phyloP scores from a whole-genome alignment of 345 rosid species.

The Ricinus communis region DNA sequence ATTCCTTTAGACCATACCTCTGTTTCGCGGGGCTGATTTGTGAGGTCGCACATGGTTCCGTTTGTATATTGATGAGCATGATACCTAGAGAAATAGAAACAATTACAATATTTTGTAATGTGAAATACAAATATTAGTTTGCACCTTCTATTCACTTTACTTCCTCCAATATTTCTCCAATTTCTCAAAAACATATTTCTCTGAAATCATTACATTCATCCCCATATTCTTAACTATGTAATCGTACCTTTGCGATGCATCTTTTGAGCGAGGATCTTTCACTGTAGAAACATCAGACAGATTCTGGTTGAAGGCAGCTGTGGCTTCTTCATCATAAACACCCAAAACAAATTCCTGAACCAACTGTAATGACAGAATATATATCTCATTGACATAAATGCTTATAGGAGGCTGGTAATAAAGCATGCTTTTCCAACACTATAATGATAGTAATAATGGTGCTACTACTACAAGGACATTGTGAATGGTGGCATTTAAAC shows the following conservation, averaged over 20 bases:
- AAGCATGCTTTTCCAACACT: neutral
- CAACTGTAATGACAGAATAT: constrained; percentile 42
- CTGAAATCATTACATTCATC: neutral
- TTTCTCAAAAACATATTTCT: neutral
- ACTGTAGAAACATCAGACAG: constrained; percentile 65
- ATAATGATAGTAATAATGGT: neutral
- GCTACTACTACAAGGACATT: neutral
- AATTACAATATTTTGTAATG: neutral
- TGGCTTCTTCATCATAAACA: constrained; percentile 70
- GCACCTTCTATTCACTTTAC: neutral
- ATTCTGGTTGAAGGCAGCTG: constrained; percentile 71
- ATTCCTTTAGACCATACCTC: constrained; percentile 47
- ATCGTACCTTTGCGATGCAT: constrained; percentile 77
- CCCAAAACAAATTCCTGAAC: constrained; percentile 88
- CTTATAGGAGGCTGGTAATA: neutral
- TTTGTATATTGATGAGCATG: constrained; percentile 82
- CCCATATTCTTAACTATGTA: neutral
- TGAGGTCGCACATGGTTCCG: constrained; percentile 92
- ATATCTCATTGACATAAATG: neutral
- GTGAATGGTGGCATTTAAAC: neutral
- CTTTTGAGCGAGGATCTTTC: constrained; percentile 77
- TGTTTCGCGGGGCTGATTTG: constrained; percentile 78
- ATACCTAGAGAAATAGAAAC: constrained; percentile 46
- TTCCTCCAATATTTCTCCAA: too few species aligned
- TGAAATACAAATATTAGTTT: neutral